Evolutionary conservation across 2,329 filamentous ascomycete genomes (phyloP).

Genomic region (Colletotrichum somersetense): DNA sequence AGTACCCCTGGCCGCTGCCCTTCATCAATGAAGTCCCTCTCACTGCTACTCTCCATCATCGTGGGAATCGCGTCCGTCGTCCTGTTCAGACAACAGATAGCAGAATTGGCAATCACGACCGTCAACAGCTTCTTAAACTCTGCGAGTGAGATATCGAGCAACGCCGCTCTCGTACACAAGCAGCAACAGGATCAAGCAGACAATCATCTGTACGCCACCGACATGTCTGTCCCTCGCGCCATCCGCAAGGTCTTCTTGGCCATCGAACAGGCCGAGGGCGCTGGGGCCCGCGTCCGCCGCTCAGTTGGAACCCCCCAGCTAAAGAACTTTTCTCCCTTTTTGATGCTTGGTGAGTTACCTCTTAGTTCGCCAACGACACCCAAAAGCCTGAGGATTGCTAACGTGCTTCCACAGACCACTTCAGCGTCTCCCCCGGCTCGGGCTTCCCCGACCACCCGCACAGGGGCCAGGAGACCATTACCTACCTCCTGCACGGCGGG

Average conservation of each 20-base stretch:
- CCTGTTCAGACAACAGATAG: slow-evolving; percentile 46
- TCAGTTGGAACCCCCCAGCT: slow-evolving; percentile 88
- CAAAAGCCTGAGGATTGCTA: slow-evolving; percentile 84
- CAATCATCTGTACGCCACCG: slow-evolving; percentile 52
- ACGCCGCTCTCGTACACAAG: slow-evolving; percentile 15
- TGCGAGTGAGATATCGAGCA: neutral
- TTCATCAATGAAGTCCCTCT: slow-evolving; percentile 49
- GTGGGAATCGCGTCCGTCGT: slow-evolving; percentile 48
- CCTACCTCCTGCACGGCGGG: slow-evolving; percentile 86
- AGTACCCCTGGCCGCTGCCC: slow-evolving; percentile 1
- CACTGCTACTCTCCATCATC: slow-evolving; percentile 48
- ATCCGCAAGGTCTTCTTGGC: slow-evolving; percentile 89
- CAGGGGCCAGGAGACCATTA: slow-evolving; percentile 88
- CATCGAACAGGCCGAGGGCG: slow-evolving; percentile 87
- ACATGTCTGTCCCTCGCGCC: slow-evolving; percentile 77
- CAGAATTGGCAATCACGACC: slow-evolving; percentile 42
- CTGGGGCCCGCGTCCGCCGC: slow-evolving; percentile 86
- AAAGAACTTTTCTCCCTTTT: slow-evolving; percentile 89
- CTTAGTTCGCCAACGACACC: slow-evolving; percentile 92
- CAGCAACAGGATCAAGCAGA: slow-evolving; percentile 29
- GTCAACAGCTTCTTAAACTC: slow-evolving; percentile 40
- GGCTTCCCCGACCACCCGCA: slow-evolving; percentile 92
- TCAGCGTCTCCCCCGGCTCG: slow-evolving; percentile 81
- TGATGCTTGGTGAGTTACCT: slow-evolving; percentile 95
- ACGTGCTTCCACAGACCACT: slow-evolving; percentile 88